These are phyloP conservation scores for Thermochaetoides thermophila DNA, from an alignment of 495 filamentous ascomycete genomes.

Conservation along the genomic window DNA sequence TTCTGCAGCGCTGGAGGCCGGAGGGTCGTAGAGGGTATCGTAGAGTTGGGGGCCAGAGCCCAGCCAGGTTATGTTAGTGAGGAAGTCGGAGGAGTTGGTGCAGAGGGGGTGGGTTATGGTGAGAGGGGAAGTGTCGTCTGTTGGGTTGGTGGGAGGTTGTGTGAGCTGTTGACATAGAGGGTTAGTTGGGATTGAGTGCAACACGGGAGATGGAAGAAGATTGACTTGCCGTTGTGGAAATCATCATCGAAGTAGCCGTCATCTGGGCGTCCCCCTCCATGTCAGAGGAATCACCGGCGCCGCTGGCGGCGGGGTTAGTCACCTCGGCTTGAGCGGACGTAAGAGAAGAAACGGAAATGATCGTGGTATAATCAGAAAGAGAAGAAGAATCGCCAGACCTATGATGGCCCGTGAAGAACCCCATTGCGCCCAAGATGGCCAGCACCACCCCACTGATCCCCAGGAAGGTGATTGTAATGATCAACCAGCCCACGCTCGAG, in stretches of 20 bases:
- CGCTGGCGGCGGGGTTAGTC: no score
- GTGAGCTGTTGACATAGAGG: not conserved
- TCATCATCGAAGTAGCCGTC: not conserved
- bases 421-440: constrained; percentile 18
- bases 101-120: no score
- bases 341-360: no score
- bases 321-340: no score
- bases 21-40: constrained; percentile 1
- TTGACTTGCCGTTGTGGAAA: not conserved
- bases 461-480: constrained; percentile 6
- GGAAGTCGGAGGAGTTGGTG: no score
- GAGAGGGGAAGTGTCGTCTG: constrained; percentile 6
- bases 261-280: no score
- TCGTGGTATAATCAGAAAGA: no score
- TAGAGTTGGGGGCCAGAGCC: constrained; percentile 2
- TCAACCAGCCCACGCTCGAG: constrained; percentile 8
- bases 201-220: not conserved
- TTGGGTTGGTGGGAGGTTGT: not conserved
- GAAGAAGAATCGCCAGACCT: no score
- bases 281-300: constrained; percentile 1
- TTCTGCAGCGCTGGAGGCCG: constrained; percentile 2
- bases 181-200: not conserved
- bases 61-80: constrained; percentile 6
- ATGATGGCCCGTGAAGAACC: no score
- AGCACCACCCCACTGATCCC: constrained; percentile 13